phyloP scores from a whole-genome alignment of 176 grass and related monocot genomes.

The Aechmea fasciata region DNA sequence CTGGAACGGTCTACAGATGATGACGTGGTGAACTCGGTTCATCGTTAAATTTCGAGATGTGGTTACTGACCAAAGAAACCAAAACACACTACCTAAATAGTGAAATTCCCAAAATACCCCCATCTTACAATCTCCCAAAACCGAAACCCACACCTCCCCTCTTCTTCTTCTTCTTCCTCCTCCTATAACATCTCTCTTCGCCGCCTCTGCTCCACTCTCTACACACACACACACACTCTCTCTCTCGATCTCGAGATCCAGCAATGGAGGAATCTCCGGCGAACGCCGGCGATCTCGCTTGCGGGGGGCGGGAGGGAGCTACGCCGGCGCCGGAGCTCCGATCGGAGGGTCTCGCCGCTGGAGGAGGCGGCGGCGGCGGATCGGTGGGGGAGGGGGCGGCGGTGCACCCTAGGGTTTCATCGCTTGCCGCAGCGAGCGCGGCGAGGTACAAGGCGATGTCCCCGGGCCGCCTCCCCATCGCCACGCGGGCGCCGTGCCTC shows the following conservation, averaged over 20 bases:
- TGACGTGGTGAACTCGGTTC: no score
- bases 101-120: constrained; percentile 30
- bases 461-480: constrained; percentile 72
- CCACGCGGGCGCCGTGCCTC: constrained; percentile 67
- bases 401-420: neutral
- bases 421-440: constrained; percentile 13
- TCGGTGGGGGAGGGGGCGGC: constrained; percentile 14
- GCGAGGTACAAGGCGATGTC: constrained; percentile 98
- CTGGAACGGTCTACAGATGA: no score
- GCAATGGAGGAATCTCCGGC: constrained; percentile 10
- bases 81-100: no score
- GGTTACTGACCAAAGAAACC: no score
- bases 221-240: neutral
- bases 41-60: no score
- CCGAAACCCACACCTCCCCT: constrained; percentile 2
- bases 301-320: neutral
- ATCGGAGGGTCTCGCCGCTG: neutral
- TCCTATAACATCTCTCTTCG: no score
- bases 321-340: neutral
- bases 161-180: constrained; percentile 6
- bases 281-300: neutral
- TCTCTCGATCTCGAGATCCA: constrained; percentile 1
- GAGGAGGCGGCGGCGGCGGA: constrained; percentile 11
- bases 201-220: neutral
- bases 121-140: constrained; percentile 25